Conservation (phyloP, 73 alveolate genomes). For the Blepharisma stoltei region DNA sequence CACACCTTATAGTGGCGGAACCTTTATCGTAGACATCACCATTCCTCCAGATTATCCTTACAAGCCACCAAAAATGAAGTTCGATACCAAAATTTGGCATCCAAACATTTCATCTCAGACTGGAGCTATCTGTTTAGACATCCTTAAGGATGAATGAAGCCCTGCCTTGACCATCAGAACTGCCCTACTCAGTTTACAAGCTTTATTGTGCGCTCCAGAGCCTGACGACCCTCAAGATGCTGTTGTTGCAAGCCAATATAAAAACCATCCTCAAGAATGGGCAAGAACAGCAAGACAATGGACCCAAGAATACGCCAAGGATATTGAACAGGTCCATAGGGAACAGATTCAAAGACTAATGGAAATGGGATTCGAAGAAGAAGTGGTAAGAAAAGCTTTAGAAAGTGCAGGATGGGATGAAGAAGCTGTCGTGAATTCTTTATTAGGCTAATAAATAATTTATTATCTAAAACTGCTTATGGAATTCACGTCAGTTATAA, state of each 20-base stretch:
- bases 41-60: constrained; percentile 92
- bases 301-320: constrained; percentile 68
- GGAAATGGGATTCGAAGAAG: no score
- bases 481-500: no score
- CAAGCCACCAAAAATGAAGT: constrained; percentile 91
- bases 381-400: no score
- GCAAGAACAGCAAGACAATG: constrained; percentile 80
- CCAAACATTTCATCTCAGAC: constrained; percentile 83
- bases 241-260: constrained; percentile 80
- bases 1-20: constrained; percentile 72
- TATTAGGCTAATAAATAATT: no score
- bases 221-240: constrained; percentile 91
- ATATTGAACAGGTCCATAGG: no score
- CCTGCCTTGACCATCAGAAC: constrained; percentile 94
- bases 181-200: constrained; percentile 77
- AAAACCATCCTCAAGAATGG: constrained; percentile 72
- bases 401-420: no score
- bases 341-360: no score
- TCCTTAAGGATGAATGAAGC: constrained; percentile 88
- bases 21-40: constrained; percentile 72
- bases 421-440: no score
- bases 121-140: constrained; percentile 92
- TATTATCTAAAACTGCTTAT: no score
- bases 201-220: constrained; percentile 84
- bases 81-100: constrained; percentile 89